These are phyloP conservation scores for Aspergillus pseudonomiae DNA, from an alignment of 2,329 filamentous ascomycete genomes.

Conservation along the genomic window DNA sequence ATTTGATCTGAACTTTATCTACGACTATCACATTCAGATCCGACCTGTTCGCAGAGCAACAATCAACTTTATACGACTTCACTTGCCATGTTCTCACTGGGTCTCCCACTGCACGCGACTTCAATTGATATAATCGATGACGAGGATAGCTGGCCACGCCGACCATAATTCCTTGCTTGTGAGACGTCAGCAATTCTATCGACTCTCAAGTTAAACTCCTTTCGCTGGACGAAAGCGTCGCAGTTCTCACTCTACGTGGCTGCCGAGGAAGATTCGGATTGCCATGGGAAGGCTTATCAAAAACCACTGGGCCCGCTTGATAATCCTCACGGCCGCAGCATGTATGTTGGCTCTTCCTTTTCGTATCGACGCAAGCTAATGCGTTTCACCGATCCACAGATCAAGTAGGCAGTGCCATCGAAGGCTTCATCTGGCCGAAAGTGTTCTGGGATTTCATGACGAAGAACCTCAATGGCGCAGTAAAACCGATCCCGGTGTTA, in stretches of 20 bases:
- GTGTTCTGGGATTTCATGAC: conserved; percentile 98
- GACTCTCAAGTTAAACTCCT: conserved; percentile 3
- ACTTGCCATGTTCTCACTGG: conserved; percentile 1
- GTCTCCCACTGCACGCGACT: not conserved
- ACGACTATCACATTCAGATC: not conserved
- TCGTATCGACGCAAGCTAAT: conserved; percentile 14
- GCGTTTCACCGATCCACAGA: conserved; percentile 56
- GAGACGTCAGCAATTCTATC: not conserved
- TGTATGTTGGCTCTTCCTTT: conserved; percentile 56
- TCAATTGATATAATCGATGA: not conserved
- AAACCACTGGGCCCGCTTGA: conserved; percentile 97
- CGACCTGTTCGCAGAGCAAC: not conserved
- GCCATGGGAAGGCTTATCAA: conserved; percentile 97
- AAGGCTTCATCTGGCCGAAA: conserved; percentile 97
- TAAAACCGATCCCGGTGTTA: conserved; percentile 84
- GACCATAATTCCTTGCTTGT: not conserved
- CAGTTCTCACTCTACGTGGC: not conserved
- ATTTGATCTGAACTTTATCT: conserved; percentile 12
- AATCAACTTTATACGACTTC: not conserved
- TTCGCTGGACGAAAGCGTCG: conserved; percentile 34
- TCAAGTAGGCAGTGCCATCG: conserved; percentile 79
- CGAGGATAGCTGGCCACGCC: not conserved
- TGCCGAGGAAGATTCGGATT: not conserved
- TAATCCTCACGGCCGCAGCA: conserved; percentile 79
- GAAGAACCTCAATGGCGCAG: conserved; percentile 80